Evolutionary conservation across 331 rosid genomes (phyloP).

Genomic region (Stylosanthes scabra): DNA sequence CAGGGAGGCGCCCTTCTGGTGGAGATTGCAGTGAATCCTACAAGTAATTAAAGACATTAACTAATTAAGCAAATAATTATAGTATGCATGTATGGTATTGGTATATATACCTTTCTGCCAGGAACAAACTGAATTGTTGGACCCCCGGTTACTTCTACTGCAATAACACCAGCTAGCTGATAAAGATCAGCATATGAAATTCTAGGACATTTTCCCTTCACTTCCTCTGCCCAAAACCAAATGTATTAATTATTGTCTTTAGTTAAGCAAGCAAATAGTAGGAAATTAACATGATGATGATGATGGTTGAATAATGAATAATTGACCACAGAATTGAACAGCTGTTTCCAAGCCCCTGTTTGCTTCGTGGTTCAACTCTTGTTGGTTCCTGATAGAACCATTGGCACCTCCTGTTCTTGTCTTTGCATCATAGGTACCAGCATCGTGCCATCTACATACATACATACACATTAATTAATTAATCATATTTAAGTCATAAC

Average conservation of each 20-base stretch:
- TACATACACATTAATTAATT: no score
- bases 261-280: not conserved
- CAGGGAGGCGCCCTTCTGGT: conserved; percentile 92
- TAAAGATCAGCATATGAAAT: conserved; percentile 88
- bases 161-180: conserved; percentile 95
- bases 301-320: no score
- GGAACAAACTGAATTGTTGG: conserved; percentile 80
- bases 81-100: no score
- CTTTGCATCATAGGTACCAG: conserved; percentile 77
- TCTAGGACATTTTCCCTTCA: conserved; percentile 71
- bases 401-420: conserved; percentile 85
- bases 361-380: conserved; percentile 64
- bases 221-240: conserved; percentile 62
- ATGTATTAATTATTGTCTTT: not conserved
- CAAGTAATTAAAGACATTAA: conserved; percentile 1
- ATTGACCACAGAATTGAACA: conserved; percentile 76
- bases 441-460: conserved; percentile 82
- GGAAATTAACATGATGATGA: not conserved
- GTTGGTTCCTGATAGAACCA: conserved; percentile 80
- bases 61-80: not conserved
- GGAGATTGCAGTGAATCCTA: conserved; percentile 70
- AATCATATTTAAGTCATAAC: no score
- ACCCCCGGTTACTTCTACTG: conserved; percentile 92
- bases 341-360: conserved; percentile 83
- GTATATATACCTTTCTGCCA: conserved; percentile 73